phyloP scores from a whole-genome alignment of 305 asterid species.

The Fraxinus angustifolia region DNA sequence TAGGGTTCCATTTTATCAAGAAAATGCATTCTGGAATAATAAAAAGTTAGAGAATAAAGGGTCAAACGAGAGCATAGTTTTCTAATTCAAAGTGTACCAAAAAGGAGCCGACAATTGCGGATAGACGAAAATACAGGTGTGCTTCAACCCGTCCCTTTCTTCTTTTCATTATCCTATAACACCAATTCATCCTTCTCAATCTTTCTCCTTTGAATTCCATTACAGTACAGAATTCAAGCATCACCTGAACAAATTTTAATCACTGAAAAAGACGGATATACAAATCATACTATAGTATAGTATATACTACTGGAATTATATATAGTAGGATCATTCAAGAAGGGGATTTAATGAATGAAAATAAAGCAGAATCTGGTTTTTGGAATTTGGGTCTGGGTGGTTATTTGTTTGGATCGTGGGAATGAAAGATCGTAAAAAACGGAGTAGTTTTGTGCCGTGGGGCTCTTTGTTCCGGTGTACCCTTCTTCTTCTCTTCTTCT shows the following conservation, averaged over 20 bases:
- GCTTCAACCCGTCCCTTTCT: not conserved
- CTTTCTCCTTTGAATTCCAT: not conserved
- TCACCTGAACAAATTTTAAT: not conserved
- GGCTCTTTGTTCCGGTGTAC: slow-evolving; percentile 11
- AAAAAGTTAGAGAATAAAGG: no score
- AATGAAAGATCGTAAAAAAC: slow-evolving; percentile 34
- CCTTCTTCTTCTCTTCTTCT: slow-evolving; percentile 22
- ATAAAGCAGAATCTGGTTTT: not conserved
- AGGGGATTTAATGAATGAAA: not conserved
- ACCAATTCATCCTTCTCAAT: not conserved
- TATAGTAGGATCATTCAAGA: not conserved
- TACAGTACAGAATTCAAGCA: not conserved
- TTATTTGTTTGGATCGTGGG: slow-evolving; percentile 1
- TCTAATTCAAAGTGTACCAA: not conserved
- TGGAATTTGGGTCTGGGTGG: not conserved
- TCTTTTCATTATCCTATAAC: not conserved
- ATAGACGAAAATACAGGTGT: not conserved
- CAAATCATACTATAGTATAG: not conserved
- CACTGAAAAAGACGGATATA: not conserved
- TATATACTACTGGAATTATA: not conserved
- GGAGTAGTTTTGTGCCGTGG: slow-evolving; percentile 5
- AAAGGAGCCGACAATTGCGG: not conserved
- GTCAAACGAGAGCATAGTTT: not conserved
- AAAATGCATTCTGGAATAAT: no score
- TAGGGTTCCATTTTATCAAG: no score